Base-by-base conservation (phyloP, 371 early-diverging fungal species). In the Mucor lusitanicus region DNA sequence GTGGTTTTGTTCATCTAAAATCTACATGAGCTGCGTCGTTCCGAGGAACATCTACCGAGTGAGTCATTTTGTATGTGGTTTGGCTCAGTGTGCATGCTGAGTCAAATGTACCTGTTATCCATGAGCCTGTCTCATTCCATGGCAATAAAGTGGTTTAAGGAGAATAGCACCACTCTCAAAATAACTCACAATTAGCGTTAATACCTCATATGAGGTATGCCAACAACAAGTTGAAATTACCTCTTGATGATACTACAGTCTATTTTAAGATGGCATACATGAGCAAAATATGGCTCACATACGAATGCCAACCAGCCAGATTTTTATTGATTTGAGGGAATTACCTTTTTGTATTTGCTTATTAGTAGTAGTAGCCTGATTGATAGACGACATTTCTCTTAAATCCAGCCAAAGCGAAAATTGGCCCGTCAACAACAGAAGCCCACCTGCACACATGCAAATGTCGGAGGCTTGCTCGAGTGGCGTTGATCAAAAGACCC, bases 111-210 rank as follows among this genome's bases (percentile, higher is more conserved):
- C 8, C 7, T 44, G 9, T 11, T 11, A 21, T 11, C 25, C 15
- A 53, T 53, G 50, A 25, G 53, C 53, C 27, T 30, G 30, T 30
- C 27, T 7, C 9, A 53, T 53, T 53, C 53, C 53, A 27, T 13
- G 53, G 27, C 27, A 35, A 35, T 35, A 6, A 6, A 35, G 37
- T 12, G 12, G 12, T 12, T 35, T 35, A 53, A 13, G 15, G 23
- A 46, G 21, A 46, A 46, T 53, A 15, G n/a, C n/a, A n/a, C 13
- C 23, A 27, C 27, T 53, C 53, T 27, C 15, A 53, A 53, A 53
- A 53, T 53, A 53, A 53, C 53, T 27, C 53, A 5, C 53, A 53
- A 53, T 53, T 53, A 53, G 53, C 53, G 6, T 53, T 53, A 53
- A 53, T 53, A 23, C 53, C 53, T 53, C 53, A 46, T 46, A 46